Evolutionary conservation across 2,329 filamentous ascomycete genomes (phyloP).

Genomic region (Alternaria infectoria): DNA sequence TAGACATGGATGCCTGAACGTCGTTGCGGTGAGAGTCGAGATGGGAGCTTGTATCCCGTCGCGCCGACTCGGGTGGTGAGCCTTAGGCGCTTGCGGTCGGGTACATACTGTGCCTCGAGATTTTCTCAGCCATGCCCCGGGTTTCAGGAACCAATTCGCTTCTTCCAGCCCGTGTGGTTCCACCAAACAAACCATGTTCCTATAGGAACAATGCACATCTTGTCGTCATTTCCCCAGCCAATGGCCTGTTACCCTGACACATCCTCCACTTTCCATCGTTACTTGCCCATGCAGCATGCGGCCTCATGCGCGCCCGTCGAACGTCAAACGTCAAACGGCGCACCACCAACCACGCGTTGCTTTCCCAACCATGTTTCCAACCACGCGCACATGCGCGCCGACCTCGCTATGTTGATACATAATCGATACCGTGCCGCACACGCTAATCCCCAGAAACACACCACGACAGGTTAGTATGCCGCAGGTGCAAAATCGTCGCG

Average conservation of each 20-base stretch:
- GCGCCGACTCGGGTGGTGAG: neutral
- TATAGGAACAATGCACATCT: slow-evolving; percentile 20
- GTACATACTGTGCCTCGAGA: neutral
- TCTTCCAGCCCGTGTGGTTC: slow-evolving; percentile 11
- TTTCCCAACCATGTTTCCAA: neutral
- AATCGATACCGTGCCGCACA: slow-evolving; percentile 20
- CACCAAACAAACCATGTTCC: slow-evolving; percentile 17
- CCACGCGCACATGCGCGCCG: slow-evolving; percentile 11
- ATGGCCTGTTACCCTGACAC: neutral
- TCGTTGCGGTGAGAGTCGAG: neutral
- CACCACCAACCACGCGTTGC: neutral
- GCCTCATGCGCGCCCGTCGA: neutral
- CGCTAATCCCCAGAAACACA: neutral
- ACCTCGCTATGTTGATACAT: neutral
- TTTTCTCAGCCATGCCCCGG: slow-evolving; percentile 1
- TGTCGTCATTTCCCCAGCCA: slow-evolving; percentile 15
- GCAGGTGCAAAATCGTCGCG: slow-evolving; percentile 1
- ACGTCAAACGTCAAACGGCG: slow-evolving; percentile 9
- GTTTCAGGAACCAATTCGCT: slow-evolving; percentile 3
- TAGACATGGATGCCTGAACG: neutral
- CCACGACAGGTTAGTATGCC: neutral
- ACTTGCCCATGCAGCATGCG: neutral
- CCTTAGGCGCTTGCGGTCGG: neutral
- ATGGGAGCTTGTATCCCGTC: neutral
- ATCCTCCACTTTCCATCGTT: slow-evolving; percentile 4